phyloP scores from a whole-genome alignment of 140 eudicot species.

The Flaveria floridana region DNA sequence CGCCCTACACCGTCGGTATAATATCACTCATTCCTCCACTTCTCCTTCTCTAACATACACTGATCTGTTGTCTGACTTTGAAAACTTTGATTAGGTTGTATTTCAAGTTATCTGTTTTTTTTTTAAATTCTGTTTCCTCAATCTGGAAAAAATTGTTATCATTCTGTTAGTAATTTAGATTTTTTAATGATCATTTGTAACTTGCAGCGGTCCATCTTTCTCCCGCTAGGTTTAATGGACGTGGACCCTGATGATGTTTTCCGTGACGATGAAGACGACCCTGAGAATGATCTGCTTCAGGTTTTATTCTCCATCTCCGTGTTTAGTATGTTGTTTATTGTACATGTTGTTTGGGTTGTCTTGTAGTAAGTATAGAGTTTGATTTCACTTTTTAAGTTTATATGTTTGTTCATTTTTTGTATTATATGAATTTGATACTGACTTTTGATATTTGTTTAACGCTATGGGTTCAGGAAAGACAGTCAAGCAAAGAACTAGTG shows the following conservation, averaged over 20 bases:
- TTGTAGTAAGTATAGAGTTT: background rate
- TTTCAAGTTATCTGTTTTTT: conserved; percentile 10
- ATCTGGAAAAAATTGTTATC: background rate
- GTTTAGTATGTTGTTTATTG: background rate
- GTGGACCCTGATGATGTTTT: conserved; percentile 89
- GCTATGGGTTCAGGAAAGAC: conserved; percentile 47
- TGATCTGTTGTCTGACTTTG: background rate
- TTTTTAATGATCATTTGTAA: background rate
- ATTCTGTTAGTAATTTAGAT: background rate
- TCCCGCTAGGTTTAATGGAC: conserved; percentile 49
- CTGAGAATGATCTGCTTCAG: conserved; percentile 57
- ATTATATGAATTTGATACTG: background rate
- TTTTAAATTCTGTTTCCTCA: background rate
- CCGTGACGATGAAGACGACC: conserved; percentile 85
- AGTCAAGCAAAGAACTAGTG: conserved; percentile 60
- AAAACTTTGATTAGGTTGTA: background rate
- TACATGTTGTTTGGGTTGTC: background rate
- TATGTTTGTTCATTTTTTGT: background rate
- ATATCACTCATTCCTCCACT: background rate
- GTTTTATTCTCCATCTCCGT: conserved; percentile 26
- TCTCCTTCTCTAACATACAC: background rate
- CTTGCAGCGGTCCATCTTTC: background rate
- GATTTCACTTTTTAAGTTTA: background rate
- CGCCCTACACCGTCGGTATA: conserved; percentile 22
- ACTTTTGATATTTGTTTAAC: background rate